Conservation (phyloP, 177 flowering plant genomes). For the Vitis hybrid region DNA sequence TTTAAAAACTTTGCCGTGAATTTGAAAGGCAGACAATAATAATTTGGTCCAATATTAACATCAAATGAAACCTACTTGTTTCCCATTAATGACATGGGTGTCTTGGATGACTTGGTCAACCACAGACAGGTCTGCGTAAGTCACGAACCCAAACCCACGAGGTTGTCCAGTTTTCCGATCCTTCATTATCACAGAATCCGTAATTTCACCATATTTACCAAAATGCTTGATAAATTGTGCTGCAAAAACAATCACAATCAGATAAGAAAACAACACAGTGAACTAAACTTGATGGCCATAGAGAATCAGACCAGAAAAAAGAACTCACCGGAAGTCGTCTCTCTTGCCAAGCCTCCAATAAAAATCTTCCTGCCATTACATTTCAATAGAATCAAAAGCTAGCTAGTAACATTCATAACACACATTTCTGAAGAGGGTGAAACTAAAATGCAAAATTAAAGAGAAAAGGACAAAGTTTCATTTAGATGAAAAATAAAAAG, state of each 20-base stretch:
- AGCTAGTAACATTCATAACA: background rate
- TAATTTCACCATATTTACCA: constrained; percentile 86
- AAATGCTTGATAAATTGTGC: constrained; percentile 76
- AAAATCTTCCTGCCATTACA: constrained; percentile 76
- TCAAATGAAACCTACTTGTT: constrained; percentile 53
- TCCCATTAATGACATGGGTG: constrained; percentile 79
- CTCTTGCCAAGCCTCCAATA: constrained; percentile 89
- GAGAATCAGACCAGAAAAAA: constrained; percentile 2
- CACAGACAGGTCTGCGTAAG: constrained; percentile 89
- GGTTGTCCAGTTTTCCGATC: constrained; percentile 87
- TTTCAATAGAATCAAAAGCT: constrained; percentile 8
- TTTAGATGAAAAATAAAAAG: background rate
- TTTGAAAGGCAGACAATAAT: too few species aligned
- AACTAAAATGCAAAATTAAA: background rate
- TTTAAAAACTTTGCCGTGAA: too few species aligned
- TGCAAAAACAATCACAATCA: constrained; percentile 27
- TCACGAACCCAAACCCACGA: constrained; percentile 93
- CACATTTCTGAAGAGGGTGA: background rate
- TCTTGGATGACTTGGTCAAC: constrained; percentile 88
- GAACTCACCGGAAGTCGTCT: constrained; percentile 69
- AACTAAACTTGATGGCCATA: background rate
- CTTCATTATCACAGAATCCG: constrained; percentile 94
- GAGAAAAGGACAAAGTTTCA: background rate
- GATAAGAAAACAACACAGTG: background rate
- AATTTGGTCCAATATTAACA: background rate